Evolutionary conservation across 805 yeast genomes (phyloP), one percentile per base, ranked within the genome.

Genomic region (Saccharomycopsis selenospora): DNA sequence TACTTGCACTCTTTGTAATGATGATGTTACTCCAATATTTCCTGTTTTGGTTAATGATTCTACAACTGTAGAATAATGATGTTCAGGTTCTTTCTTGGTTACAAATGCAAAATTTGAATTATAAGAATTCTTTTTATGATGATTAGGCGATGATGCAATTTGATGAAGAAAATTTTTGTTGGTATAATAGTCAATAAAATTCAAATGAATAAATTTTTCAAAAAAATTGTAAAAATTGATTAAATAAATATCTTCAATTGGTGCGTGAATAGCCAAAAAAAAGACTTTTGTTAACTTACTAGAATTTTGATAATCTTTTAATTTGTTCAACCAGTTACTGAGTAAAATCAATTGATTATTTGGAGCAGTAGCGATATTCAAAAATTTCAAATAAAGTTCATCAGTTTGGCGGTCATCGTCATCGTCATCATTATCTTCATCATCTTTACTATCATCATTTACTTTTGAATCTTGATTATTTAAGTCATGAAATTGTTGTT

Each of bases 101-200:
- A 14, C 22, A 36, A 5, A 14, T 18, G 22, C 3, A 26, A 43
- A 20, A 25, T 14, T 40, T 6, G 13, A 13, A 23, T 23, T 23
- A 5, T 22, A 5, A 5, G 26, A 7, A 8, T 40, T 40, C 22
- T 11, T 40, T 7, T 23, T 23, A 7, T 7, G 42, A 20, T 33
- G 38, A 20, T 33, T 23, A 18, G 14, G 24, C 10, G 43, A 61
- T 13, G 57, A 52, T 6, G 76, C 66, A 1, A 78, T 75, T 59
- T 88, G 89, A 61, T 91, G 97, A 14, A 93, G 69, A 40, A 85
- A 76, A 45, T 79, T 84, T 59, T 87, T 77, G 53, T 83, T 79
- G 23, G 83, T 79, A 45, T 83, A 70, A 49, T 89, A 95, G 56
- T 85, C 95, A 18, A 75, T 72, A 46, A 76, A 76, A 2, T 72